phyloP scores from a whole-genome alignment of 345 rosid species.

The Citrus hindsii region DNA sequence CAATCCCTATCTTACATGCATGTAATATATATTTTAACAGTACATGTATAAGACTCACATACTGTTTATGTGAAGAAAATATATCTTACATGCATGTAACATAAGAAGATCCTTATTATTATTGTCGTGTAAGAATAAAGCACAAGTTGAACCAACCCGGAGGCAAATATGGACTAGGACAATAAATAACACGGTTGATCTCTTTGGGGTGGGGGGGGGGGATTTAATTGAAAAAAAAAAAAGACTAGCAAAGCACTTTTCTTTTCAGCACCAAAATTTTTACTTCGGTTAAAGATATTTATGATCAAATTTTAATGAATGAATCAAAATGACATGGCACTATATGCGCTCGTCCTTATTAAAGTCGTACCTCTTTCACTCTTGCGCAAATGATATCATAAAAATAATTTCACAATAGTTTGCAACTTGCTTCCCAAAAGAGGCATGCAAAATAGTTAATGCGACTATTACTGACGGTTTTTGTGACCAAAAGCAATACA shows the following conservation, averaged over 20 bases:
- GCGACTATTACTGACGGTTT: neutral
- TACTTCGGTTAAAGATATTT: too few species aligned
- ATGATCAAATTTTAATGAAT: neutral
- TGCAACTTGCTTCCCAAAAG: neutral
- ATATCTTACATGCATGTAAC: too few species aligned
- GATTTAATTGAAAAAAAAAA: too few species aligned
- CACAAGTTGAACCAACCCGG: too few species aligned
- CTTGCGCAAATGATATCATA: neutral
- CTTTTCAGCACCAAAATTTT: neutral
- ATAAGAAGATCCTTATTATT: accelerated
- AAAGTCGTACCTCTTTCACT: too few species aligned
- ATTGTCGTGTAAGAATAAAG: too few species aligned
- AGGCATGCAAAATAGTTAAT: neutral
- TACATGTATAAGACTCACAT: accelerated
- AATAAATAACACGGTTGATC: too few species aligned
- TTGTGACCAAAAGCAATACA: neutral
- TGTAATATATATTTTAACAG: too few species aligned
- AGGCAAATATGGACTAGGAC: too few species aligned
- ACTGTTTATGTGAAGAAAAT: accelerated
- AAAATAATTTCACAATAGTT: neutral
- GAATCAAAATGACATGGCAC: neutral
- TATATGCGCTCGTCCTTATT: neutral
- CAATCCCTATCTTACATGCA: too few species aligned
- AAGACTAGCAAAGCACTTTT: too few species aligned
- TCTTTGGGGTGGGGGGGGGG: too few species aligned